Evolutionary conservation across 306 rosid species (phyloP).

Genomic region (Cicer pinnatifidum): DNA sequence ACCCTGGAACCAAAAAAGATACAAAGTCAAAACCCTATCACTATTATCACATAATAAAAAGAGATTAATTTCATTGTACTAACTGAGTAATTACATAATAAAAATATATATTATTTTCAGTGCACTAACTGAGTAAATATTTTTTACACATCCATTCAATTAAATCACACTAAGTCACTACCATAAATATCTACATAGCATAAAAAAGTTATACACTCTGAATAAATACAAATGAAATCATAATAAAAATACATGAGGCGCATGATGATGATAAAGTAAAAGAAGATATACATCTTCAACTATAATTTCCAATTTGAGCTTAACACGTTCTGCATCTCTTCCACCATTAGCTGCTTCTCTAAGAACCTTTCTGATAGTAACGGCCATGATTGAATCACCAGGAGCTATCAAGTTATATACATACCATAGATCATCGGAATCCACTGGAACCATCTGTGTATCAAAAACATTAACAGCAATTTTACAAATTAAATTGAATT

Average conservation of each 20-base stretch:
- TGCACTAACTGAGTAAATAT: background rate
- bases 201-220: background rate
- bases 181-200: too few relatives aligned
- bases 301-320: constrained; percentile 84
- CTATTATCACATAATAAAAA: background rate
- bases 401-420: constrained; percentile 87
- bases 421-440: constrained; percentile 92
- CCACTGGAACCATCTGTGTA: constrained; percentile 84
- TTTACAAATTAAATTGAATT: background rate
- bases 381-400: constrained; percentile 84
- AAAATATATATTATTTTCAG: background rate
- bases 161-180: background rate
- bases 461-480: background rate
- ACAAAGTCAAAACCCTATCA: background rate
- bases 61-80: background rate
- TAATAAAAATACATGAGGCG: background rate
- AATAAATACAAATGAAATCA: background rate
- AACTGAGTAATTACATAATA: background rate
- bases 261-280: background rate
- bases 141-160: background rate
- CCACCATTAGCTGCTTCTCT: constrained; percentile 84
- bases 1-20: constrained; percentile 51
- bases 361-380: constrained; percentile 90
- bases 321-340: constrained; percentile 84
- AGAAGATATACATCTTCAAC: constrained; percentile 68